phyloP scores from a whole-genome alignment of 805 yeast genomes.

The Zygosaccharomyces pseudorouxii region DNA sequence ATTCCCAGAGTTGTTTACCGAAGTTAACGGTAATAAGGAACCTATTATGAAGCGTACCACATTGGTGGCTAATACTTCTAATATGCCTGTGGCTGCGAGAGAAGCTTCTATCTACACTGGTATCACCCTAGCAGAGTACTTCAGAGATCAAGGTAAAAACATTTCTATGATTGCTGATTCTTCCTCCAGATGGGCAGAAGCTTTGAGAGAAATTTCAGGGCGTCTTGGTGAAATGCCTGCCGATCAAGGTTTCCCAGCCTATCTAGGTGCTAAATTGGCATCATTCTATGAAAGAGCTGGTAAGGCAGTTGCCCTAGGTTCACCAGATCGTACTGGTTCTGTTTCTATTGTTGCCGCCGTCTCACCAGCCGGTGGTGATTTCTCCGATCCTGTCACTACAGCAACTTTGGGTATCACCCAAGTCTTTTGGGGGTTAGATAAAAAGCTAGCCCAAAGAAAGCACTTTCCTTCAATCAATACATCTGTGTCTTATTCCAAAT shows the following conservation, averaged over 20 bases:
- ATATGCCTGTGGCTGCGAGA: slow-evolving; percentile 99
- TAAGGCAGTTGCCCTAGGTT: slow-evolving; percentile 89
- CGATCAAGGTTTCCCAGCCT: slow-evolving; percentile 99
- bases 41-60: slow-evolving; percentile 99
- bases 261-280: slow-evolving; percentile 96
- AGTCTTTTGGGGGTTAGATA: slow-evolving; percentile 99
- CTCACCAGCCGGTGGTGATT: slow-evolving; percentile 99
- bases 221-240: slow-evolving; percentile 99
- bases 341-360: slow-evolving; percentile 99
- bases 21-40: slow-evolving; percentile 87
- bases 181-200: slow-evolving; percentile 99
- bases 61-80: slow-evolving; percentile 96
- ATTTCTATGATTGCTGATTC: slow-evolving; percentile 99
- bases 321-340: slow-evolving; percentile 94
- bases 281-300: slow-evolving; percentile 99
- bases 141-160: slow-evolving; percentile 99
- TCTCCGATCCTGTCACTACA: slow-evolving; percentile 99
- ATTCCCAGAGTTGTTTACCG: slow-evolving; percentile 95
- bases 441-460: slow-evolving; percentile 98
- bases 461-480: slow-evolving; percentile 99
- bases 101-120: slow-evolving; percentile 99
- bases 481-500: slow-evolving; percentile 92
- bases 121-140: slow-evolving; percentile 96
- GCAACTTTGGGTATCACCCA: slow-evolving; percentile 99
- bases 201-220: slow-evolving; percentile 98